Conservation (phyloP, 768 basidiomycete genomes). For the Termitomyces sp. region DNA sequence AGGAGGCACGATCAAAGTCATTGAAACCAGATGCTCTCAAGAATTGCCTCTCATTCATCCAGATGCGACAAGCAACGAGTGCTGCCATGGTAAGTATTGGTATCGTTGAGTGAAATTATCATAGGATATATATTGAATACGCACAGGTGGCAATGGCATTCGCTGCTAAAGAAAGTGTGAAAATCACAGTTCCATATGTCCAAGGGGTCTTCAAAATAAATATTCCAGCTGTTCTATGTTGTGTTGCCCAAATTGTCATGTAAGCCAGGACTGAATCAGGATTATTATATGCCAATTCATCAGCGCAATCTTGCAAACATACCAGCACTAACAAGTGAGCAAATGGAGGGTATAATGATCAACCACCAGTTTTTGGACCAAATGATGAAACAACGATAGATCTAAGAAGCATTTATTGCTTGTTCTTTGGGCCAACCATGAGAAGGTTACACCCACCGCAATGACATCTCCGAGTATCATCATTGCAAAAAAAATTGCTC, state of each 20-base stretch:
- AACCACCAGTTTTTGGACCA: conserved; percentile 1
- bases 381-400: conserved; percentile 1
- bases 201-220: conserved; percentile 3
- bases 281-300: not conserved
- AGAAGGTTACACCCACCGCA: conserved; percentile 1
- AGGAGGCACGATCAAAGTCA: too few relatives aligned
- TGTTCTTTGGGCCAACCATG: not conserved
- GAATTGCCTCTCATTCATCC: not conserved
- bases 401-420: not conserved
- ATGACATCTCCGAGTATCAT: conserved; percentile 13
- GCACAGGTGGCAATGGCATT: conserved; percentile 1
- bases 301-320: not conserved
- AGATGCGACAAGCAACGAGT: conserved; percentile 1
- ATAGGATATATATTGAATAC: not conserved
- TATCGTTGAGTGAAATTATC: not conserved
- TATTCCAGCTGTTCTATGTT: not conserved
- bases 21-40: too few relatives aligned
- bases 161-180: conserved; percentile 2
- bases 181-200: conserved; percentile 3
- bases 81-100: not conserved
- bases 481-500: conserved; percentile 9
- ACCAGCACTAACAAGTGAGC: not conserved
- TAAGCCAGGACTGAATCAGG: not conserved
- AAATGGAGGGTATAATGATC: not conserved
- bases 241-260: conserved; percentile 2